Evolutionary conservation across 345 rosid genomes (phyloP).

Genomic region (Luvunga scandens): DNA sequence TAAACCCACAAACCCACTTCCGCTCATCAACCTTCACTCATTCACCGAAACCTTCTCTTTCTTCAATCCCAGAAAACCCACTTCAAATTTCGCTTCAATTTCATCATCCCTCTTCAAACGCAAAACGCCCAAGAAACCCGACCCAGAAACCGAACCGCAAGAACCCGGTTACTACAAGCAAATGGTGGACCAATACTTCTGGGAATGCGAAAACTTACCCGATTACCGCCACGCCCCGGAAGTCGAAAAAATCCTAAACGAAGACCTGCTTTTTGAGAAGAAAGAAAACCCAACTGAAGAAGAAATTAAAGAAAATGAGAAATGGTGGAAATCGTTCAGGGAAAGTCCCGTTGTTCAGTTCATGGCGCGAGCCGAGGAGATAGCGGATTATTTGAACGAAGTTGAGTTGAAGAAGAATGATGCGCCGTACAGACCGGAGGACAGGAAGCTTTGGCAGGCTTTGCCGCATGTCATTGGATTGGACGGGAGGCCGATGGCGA

Average conservation of each 20-base stretch:
- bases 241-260: slow-evolving; percentile 62
- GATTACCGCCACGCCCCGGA: slow-evolving; percentile 75
- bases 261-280: slow-evolving; percentile 56
- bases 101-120: slow-evolving; percentile 33
- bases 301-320: slow-evolving; percentile 63
- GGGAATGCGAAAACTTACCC: slow-evolving; percentile 78
- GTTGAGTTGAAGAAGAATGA: slow-evolving; percentile 58
- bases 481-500: slow-evolving; percentile 89
- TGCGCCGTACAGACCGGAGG: slow-evolving; percentile 62
- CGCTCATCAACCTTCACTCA: slow-evolving; percentile 45
- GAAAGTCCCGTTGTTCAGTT: slow-evolving; percentile 71
- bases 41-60: slow-evolving; percentile 35
- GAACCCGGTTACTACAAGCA: slow-evolving; percentile 41
- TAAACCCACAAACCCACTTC: slow-evolving; percentile 65
- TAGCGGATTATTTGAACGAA: slow-evolving; percentile 55
- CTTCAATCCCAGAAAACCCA: slow-evolving; percentile 13
- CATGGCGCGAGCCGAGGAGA: slow-evolving; percentile 56
- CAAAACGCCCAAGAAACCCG: slow-evolving; percentile 9
- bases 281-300: slow-evolving; percentile 68
- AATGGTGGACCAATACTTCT: slow-evolving; percentile 60
- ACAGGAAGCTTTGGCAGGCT: slow-evolving; percentile 66
- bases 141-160: slow-evolving; percentile 19
- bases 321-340: slow-evolving; percentile 67
- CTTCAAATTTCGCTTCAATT: slow-evolving; percentile 62
- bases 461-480: slow-evolving; percentile 69